phyloP scores from a whole-genome alignment of 169 alveolate genomes.

The Eimeria praecox region DNA sequence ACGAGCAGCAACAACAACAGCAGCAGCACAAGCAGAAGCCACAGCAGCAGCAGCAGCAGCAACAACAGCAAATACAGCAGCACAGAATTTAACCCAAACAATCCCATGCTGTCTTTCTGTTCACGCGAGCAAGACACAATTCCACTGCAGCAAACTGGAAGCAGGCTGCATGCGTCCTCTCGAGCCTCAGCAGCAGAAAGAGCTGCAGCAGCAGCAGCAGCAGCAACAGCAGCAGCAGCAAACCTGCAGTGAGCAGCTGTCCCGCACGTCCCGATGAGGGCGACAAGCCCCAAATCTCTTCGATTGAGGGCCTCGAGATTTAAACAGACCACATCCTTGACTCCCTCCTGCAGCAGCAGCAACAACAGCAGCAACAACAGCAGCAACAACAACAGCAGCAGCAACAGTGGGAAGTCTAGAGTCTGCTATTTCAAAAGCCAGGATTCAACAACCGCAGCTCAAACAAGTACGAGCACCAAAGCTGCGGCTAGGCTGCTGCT shows the following conservation, averaged over 20 bases:
- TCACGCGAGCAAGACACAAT: background rate
- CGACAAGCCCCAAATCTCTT: constrained; percentile 61
- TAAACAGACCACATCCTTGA: constrained; percentile 29
- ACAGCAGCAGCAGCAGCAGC: background rate
- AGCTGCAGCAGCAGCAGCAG: constrained; percentile 39
- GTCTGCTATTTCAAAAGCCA: background rate
- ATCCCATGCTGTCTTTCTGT: too few relatives aligned
- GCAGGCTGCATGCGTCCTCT: background rate
- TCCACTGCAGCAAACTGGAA: background rate
- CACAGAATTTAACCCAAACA: background rate
- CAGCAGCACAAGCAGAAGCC: background rate
- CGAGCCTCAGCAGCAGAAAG: constrained; percentile 12
- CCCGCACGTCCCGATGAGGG: constrained; percentile 54
- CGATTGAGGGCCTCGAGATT: constrained; percentile 39
- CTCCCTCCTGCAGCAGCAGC: constrained; percentile 36
- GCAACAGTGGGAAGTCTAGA: background rate
- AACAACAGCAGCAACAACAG: constrained; percentile 25
- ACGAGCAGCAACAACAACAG: background rate
- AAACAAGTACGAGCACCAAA: background rate
- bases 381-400: background rate
- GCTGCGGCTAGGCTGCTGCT: background rate
- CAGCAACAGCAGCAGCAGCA: constrained; percentile 50
- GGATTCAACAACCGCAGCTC: background rate
- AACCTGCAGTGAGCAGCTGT: constrained; percentile 64
- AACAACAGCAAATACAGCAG: background rate